Base-by-base conservation (phyloP, 2,329 filamentous ascomycete genomes). In the Penicillium sclerotiorum region DNA sequence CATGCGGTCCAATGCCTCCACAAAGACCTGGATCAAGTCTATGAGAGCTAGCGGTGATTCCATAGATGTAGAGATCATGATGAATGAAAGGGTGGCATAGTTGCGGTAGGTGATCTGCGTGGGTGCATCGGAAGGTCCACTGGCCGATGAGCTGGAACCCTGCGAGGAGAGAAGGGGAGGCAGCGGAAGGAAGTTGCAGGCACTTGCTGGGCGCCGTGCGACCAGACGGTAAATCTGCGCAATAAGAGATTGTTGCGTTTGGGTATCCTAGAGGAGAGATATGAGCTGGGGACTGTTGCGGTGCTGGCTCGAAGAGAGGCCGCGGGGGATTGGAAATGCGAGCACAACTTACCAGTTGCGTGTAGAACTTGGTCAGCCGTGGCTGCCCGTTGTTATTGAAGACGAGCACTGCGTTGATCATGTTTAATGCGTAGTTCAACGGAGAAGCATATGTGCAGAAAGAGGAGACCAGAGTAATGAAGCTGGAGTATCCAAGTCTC, bases 341-440 rank as follows among this genome's bases (percentile, higher is more conserved):
- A n/a, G 20, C 13, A 32, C 44, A 46, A 65, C 75, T 53, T 74
- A 95, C 93, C 60, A 99, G 85, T 71, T 97, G 93, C 2, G 93
- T 96, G 72, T 99, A 99, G 80, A 99, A 99, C 67, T 97, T 97
- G 63, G 93, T 97, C 70, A 99, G 82, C 48, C 94, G 88, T 30
- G 94, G 93, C 74, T 99, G 93, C 57, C 94, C 94, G 64, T 93
- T 90, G 77, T 96, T 96, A 69, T 99, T 99, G 80, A 99, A 99
- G 70, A 99, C 93, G 59, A 99, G 81, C 55, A 99, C 93, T 25
- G 95, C 94, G 80, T 96, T 99, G 73, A 99, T 97, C 94, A 99
- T 99, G 61, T 58, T 68, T 56, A 22, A 20, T 18, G 33, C 15
- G 22, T 8, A 28, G 25, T n/a, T n/a, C n/a, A n/a, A n/a, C n/a